Percentiles rank a stretch among this genome's conserved stretches.
Conservation (phyloP, 768 basidiomycete genomes). For the Lactarius evosmus region DNA sequence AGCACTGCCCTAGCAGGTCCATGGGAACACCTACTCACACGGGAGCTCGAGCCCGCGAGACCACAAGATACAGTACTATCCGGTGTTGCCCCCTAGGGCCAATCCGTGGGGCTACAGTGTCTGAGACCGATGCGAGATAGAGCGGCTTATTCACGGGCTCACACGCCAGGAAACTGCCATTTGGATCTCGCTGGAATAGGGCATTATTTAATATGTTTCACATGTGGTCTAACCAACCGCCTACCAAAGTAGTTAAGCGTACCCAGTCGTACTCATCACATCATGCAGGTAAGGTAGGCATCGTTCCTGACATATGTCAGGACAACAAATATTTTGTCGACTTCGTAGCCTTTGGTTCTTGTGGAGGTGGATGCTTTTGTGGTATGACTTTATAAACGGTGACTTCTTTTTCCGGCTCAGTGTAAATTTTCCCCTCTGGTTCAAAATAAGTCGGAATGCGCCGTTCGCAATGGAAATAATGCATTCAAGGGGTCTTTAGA, state of each 20-base stretch:
- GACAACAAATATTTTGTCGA: conserved; percentile 28
- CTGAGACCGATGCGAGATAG: conserved; percentile 1
- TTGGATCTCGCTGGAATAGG: conserved; percentile 30
- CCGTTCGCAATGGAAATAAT: too few relatives aligned
- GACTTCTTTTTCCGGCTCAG: too few relatives aligned
- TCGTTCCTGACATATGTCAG: conserved; percentile 9
- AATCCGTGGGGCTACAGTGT: neutral
- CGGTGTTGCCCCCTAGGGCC: conserved; percentile 18
- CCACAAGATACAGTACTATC: conserved; percentile 23
- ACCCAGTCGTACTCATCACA: conserved; percentile 29
- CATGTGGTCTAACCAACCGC: too few relatives aligned
- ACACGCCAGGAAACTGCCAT: conserved; percentile 28
- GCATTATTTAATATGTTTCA: conserved; percentile 30
- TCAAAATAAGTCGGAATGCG: too few relatives aligned
- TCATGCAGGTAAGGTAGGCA: conserved; percentile 22
- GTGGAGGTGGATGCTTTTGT: too few relatives aligned
- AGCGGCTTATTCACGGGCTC: conserved; percentile 28
- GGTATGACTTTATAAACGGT: too few relatives aligned
- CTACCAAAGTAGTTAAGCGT: conserved; percentile 21
- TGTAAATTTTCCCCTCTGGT: too few relatives aligned
- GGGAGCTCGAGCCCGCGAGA: conserved; percentile 26
- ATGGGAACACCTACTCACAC: conserved; percentile 21
- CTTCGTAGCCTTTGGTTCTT: conserved; percentile 29
- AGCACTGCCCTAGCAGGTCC: conserved; percentile 22
- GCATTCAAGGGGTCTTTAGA: too few relatives aligned